Conservation (phyloP, 2,329 filamentous ascomycete genomes). For the Colletotrichum incanum region DNA sequence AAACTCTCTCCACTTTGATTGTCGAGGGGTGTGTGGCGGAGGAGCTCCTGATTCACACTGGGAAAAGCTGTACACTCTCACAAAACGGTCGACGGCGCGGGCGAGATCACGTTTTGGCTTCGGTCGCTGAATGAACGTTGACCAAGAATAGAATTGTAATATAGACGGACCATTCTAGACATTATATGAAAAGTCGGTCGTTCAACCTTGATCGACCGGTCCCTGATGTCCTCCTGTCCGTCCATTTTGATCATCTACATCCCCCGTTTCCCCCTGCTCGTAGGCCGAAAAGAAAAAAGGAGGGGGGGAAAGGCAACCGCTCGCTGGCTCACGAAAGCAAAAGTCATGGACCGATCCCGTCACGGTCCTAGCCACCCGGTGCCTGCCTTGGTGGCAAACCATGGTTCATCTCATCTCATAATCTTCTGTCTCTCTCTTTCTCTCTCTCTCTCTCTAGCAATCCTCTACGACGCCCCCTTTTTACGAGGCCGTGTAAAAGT, state of each 20-base stretch:
- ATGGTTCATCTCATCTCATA: background rate
- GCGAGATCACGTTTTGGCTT: background rate
- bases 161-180: slow-evolving; percentile 27
- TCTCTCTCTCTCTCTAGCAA: background rate
- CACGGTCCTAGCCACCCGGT: slow-evolving; percentile 15
- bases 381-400: slow-evolving; percentile 28
- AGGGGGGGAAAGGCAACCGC: background rate
- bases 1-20: slow-evolving; percentile 37
- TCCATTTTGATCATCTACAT: background rate
- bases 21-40: background rate
- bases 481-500: slow-evolving; percentile 64
- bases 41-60: background rate
- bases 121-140: background rate
- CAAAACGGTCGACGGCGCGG: background rate
- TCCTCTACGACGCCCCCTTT: background rate
- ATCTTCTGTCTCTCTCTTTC: background rate
- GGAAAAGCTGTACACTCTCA: background rate
- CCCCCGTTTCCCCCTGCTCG: background rate
- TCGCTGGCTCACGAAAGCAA: slow-evolving; percentile 2
- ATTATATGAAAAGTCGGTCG: background rate
- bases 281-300: too few relatives aligned
- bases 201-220: background rate
- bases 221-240: background rate
- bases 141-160: slow-evolving; percentile 23
- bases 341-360: slow-evolving; percentile 6